A percentile compares a stretch with the other conserved stretches of the same genome.
Evolutionary conservation across 1,284 basidiomycete species (phyloP).

Genomic region (Vanrija sp.): DNA sequence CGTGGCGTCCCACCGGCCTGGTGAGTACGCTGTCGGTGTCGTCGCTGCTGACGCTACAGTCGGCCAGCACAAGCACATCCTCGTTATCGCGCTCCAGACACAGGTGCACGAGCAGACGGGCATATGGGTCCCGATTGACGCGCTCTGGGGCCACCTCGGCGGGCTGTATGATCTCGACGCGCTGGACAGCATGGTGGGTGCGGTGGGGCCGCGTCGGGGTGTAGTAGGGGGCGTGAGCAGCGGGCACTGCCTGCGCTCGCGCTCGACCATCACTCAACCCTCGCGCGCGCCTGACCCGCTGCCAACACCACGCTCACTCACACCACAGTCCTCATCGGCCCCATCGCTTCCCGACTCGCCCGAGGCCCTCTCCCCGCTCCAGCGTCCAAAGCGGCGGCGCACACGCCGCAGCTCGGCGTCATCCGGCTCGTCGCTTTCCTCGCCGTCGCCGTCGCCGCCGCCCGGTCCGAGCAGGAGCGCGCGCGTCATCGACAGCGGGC

Average conservation of each 20-base stretch:
- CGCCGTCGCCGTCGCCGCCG: constrained; percentile 5
- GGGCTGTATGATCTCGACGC: constrained; percentile 71
- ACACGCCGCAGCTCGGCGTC: constrained; percentile 9
- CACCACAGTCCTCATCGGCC: constrained; percentile 11
- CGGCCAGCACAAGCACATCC: constrained; percentile 36
- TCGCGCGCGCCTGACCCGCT: background rate
- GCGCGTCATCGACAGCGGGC: constrained; percentile 14
- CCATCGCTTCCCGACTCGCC: constrained; percentile 18
- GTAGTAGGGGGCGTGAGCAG: too few species aligned
- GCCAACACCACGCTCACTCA: background rate
- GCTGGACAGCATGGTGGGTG: constrained; percentile 66
- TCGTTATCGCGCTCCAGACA: constrained; percentile 36
- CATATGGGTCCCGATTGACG: constrained; percentile 55
- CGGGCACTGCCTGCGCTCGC: background rate
- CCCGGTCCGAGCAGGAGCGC: constrained; percentile 7
- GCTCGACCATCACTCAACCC: background rate
- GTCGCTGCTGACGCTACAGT: constrained; percentile 17
- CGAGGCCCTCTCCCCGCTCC: constrained; percentile 16
- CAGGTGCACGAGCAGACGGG: constrained; percentile 34
- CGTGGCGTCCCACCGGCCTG: constrained; percentile 25
- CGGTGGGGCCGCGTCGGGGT: too few species aligned
- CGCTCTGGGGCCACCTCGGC: constrained; percentile 69
- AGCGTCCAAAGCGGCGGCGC: constrained; percentile 9
- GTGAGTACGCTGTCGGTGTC: constrained; percentile 11
- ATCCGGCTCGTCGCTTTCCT: constrained; percentile 12